Conservation (phyloP, 768 basidiomycete species). For the Kwoniella botswanensis region DNA sequence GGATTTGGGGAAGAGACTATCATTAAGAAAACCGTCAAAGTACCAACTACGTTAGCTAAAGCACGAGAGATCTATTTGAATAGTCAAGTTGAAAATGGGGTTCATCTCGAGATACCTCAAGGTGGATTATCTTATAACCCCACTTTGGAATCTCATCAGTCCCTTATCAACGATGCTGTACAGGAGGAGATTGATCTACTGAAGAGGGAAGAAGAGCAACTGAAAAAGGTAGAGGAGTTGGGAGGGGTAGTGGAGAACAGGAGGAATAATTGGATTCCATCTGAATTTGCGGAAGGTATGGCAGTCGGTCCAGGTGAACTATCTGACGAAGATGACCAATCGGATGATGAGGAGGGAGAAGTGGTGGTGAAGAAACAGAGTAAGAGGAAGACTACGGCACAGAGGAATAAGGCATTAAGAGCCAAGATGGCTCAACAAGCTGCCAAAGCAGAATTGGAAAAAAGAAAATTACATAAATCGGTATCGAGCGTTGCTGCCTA, state of each 20-base stretch:
- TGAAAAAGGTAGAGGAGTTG: conserved; percentile 66
- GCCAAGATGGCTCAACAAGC: conserved; percentile 66
- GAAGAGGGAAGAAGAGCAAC: conserved; percentile 65
- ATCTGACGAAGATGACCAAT: conserved; percentile 43
- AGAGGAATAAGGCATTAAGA: conserved; percentile 71
- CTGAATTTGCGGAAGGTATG: conserved; percentile 70
- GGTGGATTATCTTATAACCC: conserved; percentile 91
- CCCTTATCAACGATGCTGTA: conserved; percentile 71
- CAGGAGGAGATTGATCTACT: conserved; percentile 69
- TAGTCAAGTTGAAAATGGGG: conserved; percentile 25
- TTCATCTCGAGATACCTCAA: conserved; percentile 64
- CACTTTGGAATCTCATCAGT: conserved; percentile 71
- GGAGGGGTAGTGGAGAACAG: conserved; percentile 60
- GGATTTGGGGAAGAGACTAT: conserved; percentile 44
- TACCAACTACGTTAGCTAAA: conserved; percentile 44
- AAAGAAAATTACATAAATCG: conserved; percentile 67
- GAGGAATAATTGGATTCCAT: conserved; percentile 35
- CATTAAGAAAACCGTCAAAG: conserved; percentile 53
- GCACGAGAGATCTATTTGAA: conserved; percentile 42
- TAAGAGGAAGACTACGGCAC: conserved; percentile 67
- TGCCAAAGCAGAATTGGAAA: conserved; percentile 70
- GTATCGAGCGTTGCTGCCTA: conserved; percentile 67
- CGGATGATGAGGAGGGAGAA: conserved; percentile 60
- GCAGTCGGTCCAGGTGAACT: conserved; percentile 50
- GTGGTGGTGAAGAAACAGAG: conserved; percentile 45